phyloP scores from a whole-genome alignment of 345 rosid genomes.

The Citrus medica region DNA sequence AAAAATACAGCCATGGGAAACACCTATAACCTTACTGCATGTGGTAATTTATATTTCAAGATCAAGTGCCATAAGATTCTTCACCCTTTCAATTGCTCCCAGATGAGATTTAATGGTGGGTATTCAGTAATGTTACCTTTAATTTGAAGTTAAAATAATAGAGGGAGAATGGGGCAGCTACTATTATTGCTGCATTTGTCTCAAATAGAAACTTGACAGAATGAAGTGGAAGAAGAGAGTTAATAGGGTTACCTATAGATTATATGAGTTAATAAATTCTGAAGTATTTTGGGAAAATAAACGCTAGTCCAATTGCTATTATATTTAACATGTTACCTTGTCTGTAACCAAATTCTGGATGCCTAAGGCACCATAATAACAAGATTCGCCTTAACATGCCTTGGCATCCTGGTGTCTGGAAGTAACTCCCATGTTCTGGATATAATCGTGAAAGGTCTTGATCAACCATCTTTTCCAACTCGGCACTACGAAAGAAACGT shows the following conservation, averaged over 20 bases:
- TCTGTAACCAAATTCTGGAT: constrained; percentile 78
- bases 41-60: background rate
- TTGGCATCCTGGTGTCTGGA: constrained; percentile 95
- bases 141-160: background rate
- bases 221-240: background rate
- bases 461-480: constrained; percentile 90
- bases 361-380: constrained; percentile 90
- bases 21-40: background rate
- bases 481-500: constrained; percentile 87
- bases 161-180: background rate
- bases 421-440: constrained; percentile 92
- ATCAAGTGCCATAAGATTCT: background rate
- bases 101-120: background rate
- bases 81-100: background rate
- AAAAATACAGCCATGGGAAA: background rate
- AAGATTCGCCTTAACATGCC: constrained; percentile 88
- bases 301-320: background rate
- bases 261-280: background rate
- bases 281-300: background rate
- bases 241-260: background rate
- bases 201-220: background rate
- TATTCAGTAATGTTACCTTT: background rate
- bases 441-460: constrained; percentile 90
- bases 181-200: background rate
- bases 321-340: constrained; percentile 54